These are phyloP conservation scores for Linum trigynum DNA, from an alignment of 345 rosid species.

Conservation along the genomic window DNA sequence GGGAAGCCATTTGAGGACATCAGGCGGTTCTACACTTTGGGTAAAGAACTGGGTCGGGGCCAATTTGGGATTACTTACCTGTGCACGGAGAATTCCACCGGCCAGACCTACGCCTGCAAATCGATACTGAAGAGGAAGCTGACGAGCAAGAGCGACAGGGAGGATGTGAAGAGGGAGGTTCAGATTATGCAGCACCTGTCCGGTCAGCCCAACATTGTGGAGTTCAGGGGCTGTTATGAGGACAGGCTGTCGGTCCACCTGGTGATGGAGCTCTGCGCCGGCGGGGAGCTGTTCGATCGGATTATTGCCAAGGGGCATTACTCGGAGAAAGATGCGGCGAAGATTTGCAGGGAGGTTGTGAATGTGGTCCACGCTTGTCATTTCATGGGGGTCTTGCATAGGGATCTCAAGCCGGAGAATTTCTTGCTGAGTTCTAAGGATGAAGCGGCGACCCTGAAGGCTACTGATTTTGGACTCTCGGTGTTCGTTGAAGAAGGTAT, in stretches of 20 bases:
- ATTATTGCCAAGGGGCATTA: neutral
- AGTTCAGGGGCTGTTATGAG: neutral
- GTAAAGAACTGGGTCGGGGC: conserved; percentile 2
- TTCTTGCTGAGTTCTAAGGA: neutral
- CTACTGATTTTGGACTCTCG: conserved; percentile 4
- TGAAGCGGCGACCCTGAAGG: neutral
- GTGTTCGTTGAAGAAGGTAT: neutral
- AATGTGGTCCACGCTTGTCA: neutral
- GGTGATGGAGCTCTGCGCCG: conserved; percentile 5
- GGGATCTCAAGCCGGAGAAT: conserved; percentile 6
- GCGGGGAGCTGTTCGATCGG: conserved; percentile 4
- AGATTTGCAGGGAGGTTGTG: neutral
- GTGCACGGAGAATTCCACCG: neutral
- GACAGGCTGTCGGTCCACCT: conserved; percentile 2
- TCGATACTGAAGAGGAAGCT: neutral
- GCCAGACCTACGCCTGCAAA: neutral
- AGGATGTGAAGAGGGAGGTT: conserved; percentile 2
- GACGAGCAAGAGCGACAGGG: neutral
- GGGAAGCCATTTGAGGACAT: conserved; percentile 2
- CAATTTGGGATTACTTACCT: conserved; percentile 3
- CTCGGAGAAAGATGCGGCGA: neutral
- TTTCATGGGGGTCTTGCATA: conserved; percentile 2
- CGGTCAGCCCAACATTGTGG: conserved; percentile 5
- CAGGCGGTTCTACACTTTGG: neutral
- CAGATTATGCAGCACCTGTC: conserved; percentile 1